Base-by-base conservation (phyloP, 129 eudicot species). In the Centella asiatica region DNA sequence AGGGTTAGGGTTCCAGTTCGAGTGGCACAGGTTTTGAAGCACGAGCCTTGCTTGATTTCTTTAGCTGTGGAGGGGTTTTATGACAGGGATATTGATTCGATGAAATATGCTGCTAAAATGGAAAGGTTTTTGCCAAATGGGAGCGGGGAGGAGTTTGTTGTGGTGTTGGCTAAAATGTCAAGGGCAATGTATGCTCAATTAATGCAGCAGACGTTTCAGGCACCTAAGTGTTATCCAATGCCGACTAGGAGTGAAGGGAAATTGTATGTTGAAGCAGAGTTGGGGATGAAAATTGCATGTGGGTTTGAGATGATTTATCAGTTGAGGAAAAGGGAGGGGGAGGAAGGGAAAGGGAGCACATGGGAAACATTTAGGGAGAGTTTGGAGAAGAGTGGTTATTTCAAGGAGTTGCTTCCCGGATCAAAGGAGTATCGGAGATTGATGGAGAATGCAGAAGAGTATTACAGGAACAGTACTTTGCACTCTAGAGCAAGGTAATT, bases 231-330 rank as follows among this genome's bases (percentile, higher is more conserved):
- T 44, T 90, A 83, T 44, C 90, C 98, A 0, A 84, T 90, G 94
- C 94, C 86, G 1, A 62, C 69, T 19, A 79, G 83, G 83, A 70
- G 77, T 66, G 86, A 81, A 60, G 53, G 63, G 59, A 84, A 66
- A 18, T 64, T 28, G 24, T 87, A 83, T 68, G 13, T 26, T 74
- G 87, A 84, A 71, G 98, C 98, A 2, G 98, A 90, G 34, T 69
- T 90, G 57, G 98, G 95, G 47, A 90, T 90, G 98, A 90, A 90
- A 84, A 87, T 90, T 36, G 80, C 94, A 5, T 90, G 98, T 56
- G 98, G 98, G 67, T 75, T 90, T 65, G 98, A 90, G 71, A 90
- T 90, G 98, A 73, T 90, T 76, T 90, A 90, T 82, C 95, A 87
- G 76, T 45, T 68, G 67, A 83, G 78, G 72, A 84, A 76, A 72